These are phyloP conservation scores for Symmetrospora coprosmae DNA, from an alignment of 768 basidiomycete species.

Conservation along the genomic window DNA sequence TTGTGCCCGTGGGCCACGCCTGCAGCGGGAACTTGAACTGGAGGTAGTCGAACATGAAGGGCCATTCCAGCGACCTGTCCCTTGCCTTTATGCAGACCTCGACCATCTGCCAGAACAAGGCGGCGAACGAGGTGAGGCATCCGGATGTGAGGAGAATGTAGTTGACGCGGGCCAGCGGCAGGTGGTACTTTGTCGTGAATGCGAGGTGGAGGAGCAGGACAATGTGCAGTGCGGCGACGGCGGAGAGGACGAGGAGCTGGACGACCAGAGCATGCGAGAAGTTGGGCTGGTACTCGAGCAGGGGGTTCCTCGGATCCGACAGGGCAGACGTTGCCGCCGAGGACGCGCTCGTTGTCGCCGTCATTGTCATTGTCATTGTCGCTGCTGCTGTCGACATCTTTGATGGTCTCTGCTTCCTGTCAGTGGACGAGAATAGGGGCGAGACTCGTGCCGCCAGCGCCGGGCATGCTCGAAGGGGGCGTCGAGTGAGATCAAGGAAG, in stretches of 20 bases:
- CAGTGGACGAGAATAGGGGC: not conserved
- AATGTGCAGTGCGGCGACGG: slow-evolving; percentile 66
- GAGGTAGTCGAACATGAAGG: slow-evolving; percentile 89
- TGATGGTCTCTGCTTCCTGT: not conserved
- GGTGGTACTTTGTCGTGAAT: slow-evolving; percentile 92
- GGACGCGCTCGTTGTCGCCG: not conserved
- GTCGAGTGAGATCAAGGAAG: no score
- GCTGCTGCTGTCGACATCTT: not conserved
- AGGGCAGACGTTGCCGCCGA: no score
- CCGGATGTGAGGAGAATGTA: slow-evolving; percentile 63
- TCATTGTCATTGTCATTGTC: not conserved
- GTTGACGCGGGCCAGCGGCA: slow-evolving; percentile 82
- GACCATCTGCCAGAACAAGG: slow-evolving; percentile 60
- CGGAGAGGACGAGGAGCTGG: slow-evolving; percentile 71
- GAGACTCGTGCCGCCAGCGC: no score
- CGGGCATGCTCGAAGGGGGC: no score
- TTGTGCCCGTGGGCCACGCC: slow-evolving; percentile 53
- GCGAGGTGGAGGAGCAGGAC: slow-evolving; percentile 81
- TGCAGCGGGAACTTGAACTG: slow-evolving; percentile 60
- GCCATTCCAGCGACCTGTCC: slow-evolving; percentile 61
- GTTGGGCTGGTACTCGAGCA: slow-evolving; percentile 40
- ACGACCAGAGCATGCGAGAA: slow-evolving; percentile 81
- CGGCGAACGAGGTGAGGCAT: slow-evolving; percentile 62
- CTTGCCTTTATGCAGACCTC: slow-evolving; percentile 42
- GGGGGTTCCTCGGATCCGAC: slow-evolving; percentile 5